Base-by-base conservation (phyloP, 495 filamentous ascomycete genomes). In the Alectoria sarmentosa region DNA sequence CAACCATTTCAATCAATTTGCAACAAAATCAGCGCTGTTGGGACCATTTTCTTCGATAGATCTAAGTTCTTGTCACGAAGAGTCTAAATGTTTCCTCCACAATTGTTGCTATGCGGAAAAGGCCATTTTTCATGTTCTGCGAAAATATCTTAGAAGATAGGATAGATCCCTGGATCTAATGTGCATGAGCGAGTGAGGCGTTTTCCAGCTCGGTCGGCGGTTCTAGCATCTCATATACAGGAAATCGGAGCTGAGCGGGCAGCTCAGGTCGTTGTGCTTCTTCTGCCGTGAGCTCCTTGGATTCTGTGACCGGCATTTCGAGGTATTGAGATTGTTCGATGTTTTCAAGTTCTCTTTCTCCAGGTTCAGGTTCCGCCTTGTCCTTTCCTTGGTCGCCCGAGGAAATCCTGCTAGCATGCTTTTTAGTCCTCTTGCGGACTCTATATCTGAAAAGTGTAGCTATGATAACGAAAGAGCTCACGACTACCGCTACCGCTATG, bases 151-250 rank as follows among this genome's bases (percentile, higher is more conserved):
- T n/a, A n/a, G n/a, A n/a, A n/a, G n/a, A n/a, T n/a, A n/a, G n/a
- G n/a, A n/a, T n/a, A 37, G 10, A 37, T 37, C 10, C 36, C 36
- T 10, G 36, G 10, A 37, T 37, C 36, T 37, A 41, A 70, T 71
- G 17, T 46, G 19, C n/a, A 46, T 46, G 42, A 46, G n/a, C 42
- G 42, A 46, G n/a, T 46, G 42, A 4, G 42, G 42, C 17, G 17
- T 7, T 19, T 46, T 46, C 42, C 42, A 46, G 42, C 19, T 46
- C 42, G 17, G 42, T n/a, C 17, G 42, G 42, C 42, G 42, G 17
- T 23, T 46, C 42, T 23, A 46, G 21, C 42, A 46, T 46, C n/a
- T 46, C 42, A 23, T 46, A n/a, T 21, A 46, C 14, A 41, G 38
- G 38, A 41, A 15, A 41, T 14, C 14, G 42, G 42, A 19, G 4